Conservation (phyloP, 805 yeast genomes). For the Nadsonia fulvescens region DNA sequence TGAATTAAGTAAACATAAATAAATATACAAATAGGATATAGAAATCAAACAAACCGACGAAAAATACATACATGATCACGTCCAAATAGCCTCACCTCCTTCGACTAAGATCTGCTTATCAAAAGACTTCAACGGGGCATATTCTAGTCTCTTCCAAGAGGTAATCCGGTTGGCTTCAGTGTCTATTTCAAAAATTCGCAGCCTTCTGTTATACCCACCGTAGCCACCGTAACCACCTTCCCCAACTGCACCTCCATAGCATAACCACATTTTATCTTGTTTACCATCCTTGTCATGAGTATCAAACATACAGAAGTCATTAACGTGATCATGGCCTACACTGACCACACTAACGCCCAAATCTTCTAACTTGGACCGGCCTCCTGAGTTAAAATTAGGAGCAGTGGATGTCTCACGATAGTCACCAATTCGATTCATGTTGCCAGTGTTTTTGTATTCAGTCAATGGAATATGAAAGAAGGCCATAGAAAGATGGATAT, state of each 20-base stretch:
- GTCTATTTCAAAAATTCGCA: conserved; percentile 57
- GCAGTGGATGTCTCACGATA: conserved; percentile 63
- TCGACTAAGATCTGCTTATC: conserved; percentile 35
- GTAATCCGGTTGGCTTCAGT: conserved; percentile 26
- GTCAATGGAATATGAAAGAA: conserved; percentile 91
- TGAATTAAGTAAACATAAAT: too few relatives aligned
- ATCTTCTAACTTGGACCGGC: conserved; percentile 36
- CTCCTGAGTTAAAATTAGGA: conserved; percentile 52
- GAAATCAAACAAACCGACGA: too few relatives aligned
- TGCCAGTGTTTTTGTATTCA: conserved; percentile 40
- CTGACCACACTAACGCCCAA: conserved; percentile 57
- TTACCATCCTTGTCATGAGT: conserved; percentile 15
- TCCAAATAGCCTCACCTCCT: conserved; percentile 29
- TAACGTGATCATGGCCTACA: conserved; percentile 93
- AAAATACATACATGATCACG: too few relatives aligned
- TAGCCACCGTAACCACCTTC: conserved; percentile 96
- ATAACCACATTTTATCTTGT: conserved; percentile 45
- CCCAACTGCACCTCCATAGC: conserved; percentile 88
- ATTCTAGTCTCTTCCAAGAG: conserved; percentile 62
- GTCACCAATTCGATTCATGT: conserved; percentile 35
- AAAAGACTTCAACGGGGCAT: conserved; percentile 27
- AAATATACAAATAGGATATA: too few relatives aligned
- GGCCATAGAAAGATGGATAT: conserved; percentile 53
- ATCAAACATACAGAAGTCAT: conserved; percentile 69
- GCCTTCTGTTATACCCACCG: conserved; percentile 67